Percentiles rank a stretch among this genome's conserved stretches.
These are phyloP conservation scores for Brassica balearica DNA, from an alignment of 441 rosid genomes.

Conservation along the genomic window DNA sequence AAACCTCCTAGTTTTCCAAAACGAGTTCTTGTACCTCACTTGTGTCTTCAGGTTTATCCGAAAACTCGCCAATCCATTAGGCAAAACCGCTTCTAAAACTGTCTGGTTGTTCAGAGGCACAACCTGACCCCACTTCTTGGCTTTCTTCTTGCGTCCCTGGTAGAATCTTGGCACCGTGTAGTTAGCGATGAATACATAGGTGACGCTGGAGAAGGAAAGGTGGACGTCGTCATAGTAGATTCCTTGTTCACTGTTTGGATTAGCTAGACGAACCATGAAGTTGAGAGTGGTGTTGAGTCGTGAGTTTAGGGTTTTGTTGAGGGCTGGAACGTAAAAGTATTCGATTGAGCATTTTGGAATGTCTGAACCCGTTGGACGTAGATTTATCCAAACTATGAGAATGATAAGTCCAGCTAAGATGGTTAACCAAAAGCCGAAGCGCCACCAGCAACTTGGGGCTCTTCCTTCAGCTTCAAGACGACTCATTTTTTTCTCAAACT, in stretches of 20 bases:
- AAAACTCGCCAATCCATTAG: constrained; percentile 48
- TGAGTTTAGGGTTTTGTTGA: constrained; percentile 49
- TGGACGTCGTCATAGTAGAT: constrained; percentile 61
- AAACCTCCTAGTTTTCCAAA: constrained; percentile 58
- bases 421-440: neutral
- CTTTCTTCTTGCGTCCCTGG: constrained; percentile 73
- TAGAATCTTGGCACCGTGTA: constrained; percentile 49
- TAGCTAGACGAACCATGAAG: constrained; percentile 55
- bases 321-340: constrained; percentile 58
- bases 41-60: constrained; percentile 66
- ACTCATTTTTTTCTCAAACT: neutral
- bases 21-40: constrained; percentile 66
- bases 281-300: constrained; percentile 45
- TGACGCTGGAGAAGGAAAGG: constrained; percentile 50
- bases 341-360: constrained; percentile 43
- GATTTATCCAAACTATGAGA: neutral
- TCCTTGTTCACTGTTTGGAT: constrained; percentile 73
- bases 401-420: neutral
- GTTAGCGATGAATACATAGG: constrained; percentile 15
- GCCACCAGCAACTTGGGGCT: neutral
- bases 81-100: constrained; percentile 41
- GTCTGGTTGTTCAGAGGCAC: constrained; percentile 36
- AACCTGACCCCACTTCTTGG: constrained; percentile 42
- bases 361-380: constrained; percentile 6
- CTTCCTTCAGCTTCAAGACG: neutral